Base-by-base conservation (phyloP, 345 rosid species). In the Zanthoxylum bungeanum region DNA sequence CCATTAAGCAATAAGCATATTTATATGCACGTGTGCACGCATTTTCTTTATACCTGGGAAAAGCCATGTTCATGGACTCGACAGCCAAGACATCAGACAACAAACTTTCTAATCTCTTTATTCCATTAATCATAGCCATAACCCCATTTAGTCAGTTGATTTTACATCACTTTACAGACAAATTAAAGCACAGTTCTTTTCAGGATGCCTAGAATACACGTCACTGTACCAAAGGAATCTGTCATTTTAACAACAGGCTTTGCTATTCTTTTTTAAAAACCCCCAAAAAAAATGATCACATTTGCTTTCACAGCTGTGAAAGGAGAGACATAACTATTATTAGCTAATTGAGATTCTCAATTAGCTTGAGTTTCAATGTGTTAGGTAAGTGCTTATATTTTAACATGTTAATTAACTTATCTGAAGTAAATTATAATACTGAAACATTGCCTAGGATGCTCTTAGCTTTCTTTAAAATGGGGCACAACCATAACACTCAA, bases 11-110 rank as follows among this genome's bases (percentile, higher is more conserved):
- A 73, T 70, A 64, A 73, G 25, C 27, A 62, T 16, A 24, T 62
- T 37, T 39, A 34, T 21, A 44, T 76, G 82, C 88, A 80, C 82
- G 85, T 79, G 82, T 80, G 84, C 82, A 70, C 77, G 68, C 73
- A 57, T 33, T 79, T 75, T 75, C 76, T 77, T 74, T 68, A 31
- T 75, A 12, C 61, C 73, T 77, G 36, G 77, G 77, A 69, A 75
- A 76, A 55, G 69, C 67, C 52, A 44, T 44, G 49, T 14, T 19
- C 21, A 39, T 50, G 36, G 24, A 33, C 79, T 70, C 82, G 27
- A 68, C 31, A 22, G 73, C 65, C 74, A 69, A 76, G 80, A 66
- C 69, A n/a, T n/a, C 69, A 25, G 21, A 0, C 39, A 36, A 47
- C 67, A 69, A 72, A 5, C 51, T 64, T 59, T 51, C 62, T 50